Evolutionary conservation across 2,329 filamentous ascomycete species (phyloP), one percentile per base, ranked within the genome.

Genomic region (Albifimbria verrucaria): DNA sequence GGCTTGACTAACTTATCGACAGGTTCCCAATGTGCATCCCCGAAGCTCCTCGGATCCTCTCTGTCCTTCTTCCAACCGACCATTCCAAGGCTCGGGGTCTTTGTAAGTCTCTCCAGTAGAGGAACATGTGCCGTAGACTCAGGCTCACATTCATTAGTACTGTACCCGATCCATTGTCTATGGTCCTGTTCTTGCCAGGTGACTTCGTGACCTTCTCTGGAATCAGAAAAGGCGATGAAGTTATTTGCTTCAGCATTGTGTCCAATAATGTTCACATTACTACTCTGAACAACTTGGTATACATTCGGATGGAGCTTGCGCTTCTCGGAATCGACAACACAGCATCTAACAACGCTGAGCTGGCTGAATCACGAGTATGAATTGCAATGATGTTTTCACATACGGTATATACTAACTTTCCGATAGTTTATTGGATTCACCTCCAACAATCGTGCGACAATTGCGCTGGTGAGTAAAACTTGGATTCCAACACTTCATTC

Each of bases 1-100:
- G n/a, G n/a, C n/a, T n/a, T n/a, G n/a, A n/a, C 26, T 32, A 32
- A 32, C 26, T 32, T 32, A n/a, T 32, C 15, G 26, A 9, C 15
- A 39, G 32, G 0, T 79, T 79, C 49, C 77, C 77, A 2, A 79
- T 80, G 77, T 80, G 77, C 52, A 73, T 80, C 77, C 75, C 0
- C 68, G 77, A 17, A 72, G 70, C 21, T 53, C 62, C 22, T 65
- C 65, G 1, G 70, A 73, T 24, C 65, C 69, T 1, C 57, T 69
- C 2, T 73, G 70, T 47, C 69, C 69, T 4, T 26, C 65, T 5
- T 63, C 59, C 22, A 70, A 72, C 50, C 60, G 70, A 2, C 70
- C 70, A 1, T 65, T 68, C 43, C 51, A 60, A 2, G 65, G 67
- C 1, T 64, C 65, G 6, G 67, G 68, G 12, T 68, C 64, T 17